Conservation (phyloP, 768 basidiomycete genomes). For the Naganishia vaughanmartiniae region DNA sequence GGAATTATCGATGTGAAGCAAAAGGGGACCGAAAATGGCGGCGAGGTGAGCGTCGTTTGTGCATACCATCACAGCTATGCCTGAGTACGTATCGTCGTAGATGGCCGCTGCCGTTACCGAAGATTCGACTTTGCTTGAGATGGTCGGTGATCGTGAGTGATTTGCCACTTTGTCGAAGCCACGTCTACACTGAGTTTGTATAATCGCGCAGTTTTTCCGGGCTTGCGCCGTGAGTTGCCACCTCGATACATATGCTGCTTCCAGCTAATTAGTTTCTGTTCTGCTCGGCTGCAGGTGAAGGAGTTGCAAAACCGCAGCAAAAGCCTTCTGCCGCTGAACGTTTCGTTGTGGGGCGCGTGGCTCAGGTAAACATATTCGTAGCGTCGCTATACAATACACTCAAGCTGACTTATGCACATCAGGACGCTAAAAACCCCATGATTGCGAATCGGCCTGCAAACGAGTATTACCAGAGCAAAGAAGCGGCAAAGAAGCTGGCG, state of each 20-base stretch:
- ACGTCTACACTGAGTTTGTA: not conserved
- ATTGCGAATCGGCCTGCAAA: not conserved
- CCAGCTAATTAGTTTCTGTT: not conserved
- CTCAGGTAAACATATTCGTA: not conserved
- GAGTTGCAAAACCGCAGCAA: not conserved
- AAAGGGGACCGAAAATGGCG: slow-evolving; percentile 12
- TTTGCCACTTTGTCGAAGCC: not conserved
- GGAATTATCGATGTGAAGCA: not conserved
- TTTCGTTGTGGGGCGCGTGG: not conserved
- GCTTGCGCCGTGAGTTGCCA: slow-evolving; percentile 10
- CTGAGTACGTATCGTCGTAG: not conserved
- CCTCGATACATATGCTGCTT: not conserved
- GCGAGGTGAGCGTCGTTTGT: not conserved
- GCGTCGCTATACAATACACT: not conserved
- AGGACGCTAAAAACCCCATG: slow-evolving; percentile 7
- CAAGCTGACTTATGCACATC: not conserved
- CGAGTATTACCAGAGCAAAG: slow-evolving; percentile 1
- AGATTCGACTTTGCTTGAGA: slow-evolving; percentile 5
- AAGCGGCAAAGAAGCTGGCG: not conserved
- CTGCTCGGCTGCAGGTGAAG: not conserved
- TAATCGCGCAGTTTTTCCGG: slow-evolving; percentile 6
- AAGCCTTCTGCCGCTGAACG: not conserved
- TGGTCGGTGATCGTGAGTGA: slow-evolving; percentile 2
- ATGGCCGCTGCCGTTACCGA: not conserved
- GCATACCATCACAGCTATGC: not conserved